phyloP scores from a whole-genome alignment of 305 asterid species.

The Caryopteris hybrid region DNA sequence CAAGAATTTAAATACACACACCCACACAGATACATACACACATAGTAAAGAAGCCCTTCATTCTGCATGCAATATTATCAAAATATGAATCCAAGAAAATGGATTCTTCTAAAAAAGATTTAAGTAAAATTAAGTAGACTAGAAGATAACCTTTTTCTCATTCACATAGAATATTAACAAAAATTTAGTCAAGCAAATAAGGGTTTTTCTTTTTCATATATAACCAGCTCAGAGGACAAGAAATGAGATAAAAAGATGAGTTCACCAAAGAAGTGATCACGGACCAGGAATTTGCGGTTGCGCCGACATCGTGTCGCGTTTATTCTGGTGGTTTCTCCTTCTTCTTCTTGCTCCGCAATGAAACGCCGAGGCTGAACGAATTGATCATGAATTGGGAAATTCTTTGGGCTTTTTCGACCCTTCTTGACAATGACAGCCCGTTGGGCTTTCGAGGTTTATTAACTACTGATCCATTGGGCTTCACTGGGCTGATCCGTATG shows the following conservation, averaged over 20 bases:
- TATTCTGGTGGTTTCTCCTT: slow-evolving; percentile 20
- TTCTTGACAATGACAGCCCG: background rate
- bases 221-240: background rate
- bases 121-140: background rate
- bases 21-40: background rate
- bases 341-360: slow-evolving; percentile 10
- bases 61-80: slow-evolving; percentile 16
- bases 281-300: slow-evolving; percentile 29
- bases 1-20: background rate
- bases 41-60: background rate
- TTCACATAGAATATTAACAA: background rate
- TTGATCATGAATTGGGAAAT: slow-evolving; percentile 7
- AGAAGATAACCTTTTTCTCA: background rate
- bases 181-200: background rate
- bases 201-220: background rate
- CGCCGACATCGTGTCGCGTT: slow-evolving; percentile 31
- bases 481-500: too few species aligned
- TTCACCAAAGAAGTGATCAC: background rate
- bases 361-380: background rate
- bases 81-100: background rate
- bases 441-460: slow-evolving; percentile 2
- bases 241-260: background rate
- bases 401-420: slow-evolving; percentile 24
- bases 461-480: background rate
- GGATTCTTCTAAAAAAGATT: background rate